These are phyloP conservation scores for Candida broadrunensis DNA, from an alignment of 805 yeast genomes.

Conservation along the genomic window DNA sequence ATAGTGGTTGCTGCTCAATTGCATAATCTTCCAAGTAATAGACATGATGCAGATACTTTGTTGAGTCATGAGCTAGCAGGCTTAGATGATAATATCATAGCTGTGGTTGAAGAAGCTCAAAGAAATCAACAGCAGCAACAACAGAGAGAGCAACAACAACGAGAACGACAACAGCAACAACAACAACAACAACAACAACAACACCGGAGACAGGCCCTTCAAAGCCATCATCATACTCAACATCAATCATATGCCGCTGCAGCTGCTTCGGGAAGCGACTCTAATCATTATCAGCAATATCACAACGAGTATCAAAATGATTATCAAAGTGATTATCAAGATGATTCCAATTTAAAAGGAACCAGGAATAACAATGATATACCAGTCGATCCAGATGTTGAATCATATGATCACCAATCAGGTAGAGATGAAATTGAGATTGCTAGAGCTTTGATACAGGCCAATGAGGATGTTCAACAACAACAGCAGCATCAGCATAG, in stretches of 20 bases:
- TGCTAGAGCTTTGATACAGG: constrained; percentile 64
- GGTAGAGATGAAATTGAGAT: constrained; percentile 57
- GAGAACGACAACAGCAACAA: constrained; percentile 31
- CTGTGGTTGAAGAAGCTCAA: constrained; percentile 61
- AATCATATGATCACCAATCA: constrained; percentile 42
- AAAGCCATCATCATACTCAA: constrained; percentile 1
- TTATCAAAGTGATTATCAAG: constrained; percentile 5
- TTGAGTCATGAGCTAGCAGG: constrained; percentile 41
- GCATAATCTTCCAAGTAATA: no score
- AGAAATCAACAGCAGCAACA: constrained; percentile 27
- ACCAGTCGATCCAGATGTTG: constrained; percentile 60
- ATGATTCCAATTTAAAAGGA: constrained; percentile 1
- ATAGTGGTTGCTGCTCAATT: constrained; percentile 29
- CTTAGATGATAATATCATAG: constrained; percentile 48
- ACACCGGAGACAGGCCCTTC: constrained; percentile 6
- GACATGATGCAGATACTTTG: constrained; percentile 27
- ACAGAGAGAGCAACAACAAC: constrained; percentile 23
- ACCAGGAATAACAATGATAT: constrained; percentile 22
- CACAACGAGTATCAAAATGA: constrained; percentile 5
- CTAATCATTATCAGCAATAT: neutral
- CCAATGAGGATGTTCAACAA: constrained; percentile 39
- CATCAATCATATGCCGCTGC: constrained; percentile 9
- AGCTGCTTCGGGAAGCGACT: constrained; percentile 3
- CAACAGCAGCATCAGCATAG: constrained; percentile 10
- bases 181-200: no score